Conservation (phyloP, 257 asterid genomes). For the Euphrasia confusa region DNA sequence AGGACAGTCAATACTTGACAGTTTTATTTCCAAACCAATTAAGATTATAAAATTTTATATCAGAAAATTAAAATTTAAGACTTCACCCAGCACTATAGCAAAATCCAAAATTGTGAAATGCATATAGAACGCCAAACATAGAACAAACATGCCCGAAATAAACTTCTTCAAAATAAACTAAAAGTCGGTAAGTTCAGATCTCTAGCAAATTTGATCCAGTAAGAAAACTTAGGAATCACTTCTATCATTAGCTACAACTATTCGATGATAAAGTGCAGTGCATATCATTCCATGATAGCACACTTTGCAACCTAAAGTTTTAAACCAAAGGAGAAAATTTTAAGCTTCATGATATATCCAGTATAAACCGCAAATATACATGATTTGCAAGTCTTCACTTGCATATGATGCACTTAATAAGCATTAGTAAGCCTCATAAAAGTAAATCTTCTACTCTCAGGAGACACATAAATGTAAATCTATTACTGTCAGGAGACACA, state of each 20-base stretch:
- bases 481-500: neutral
- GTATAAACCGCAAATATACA: neutral
- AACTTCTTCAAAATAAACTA: constrained; percentile 4
- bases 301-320: neutral
- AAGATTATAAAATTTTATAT: neutral
- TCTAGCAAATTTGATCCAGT: neutral
- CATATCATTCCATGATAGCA: neutral
- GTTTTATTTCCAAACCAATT: neutral
- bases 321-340: neutral
- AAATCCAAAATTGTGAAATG: neutral
- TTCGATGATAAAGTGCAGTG: neutral
- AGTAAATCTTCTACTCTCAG: neutral
- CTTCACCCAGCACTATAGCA: no score
- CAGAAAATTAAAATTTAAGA: no score
- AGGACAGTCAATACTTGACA: neutral
- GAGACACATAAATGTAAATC: neutral
- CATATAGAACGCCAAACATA: neutral
- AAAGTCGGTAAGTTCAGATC: neutral
- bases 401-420: constrained; percentile 3
- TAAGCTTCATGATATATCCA: constrained; percentile 1
- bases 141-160: constrained; percentile 4
- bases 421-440: neutral
- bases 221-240: neutral
- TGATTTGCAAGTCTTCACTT: neutral
- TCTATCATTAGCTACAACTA: neutral